Base-by-base conservation (phyloP, 306 rosid genomes). In the Cucurbita argyrosperma region DNA sequence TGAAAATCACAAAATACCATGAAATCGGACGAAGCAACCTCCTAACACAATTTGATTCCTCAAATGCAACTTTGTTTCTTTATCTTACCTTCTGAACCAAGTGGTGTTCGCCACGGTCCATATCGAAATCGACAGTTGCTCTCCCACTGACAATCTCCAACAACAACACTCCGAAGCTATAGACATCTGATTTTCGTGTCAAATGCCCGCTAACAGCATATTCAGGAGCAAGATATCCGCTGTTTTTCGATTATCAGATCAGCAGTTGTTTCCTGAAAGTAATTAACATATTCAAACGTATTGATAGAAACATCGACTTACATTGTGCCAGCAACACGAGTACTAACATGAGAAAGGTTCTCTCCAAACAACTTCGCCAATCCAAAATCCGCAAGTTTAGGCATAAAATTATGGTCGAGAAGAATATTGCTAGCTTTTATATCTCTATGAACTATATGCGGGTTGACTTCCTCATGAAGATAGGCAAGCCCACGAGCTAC, bases 221-320 rank as follows among this genome's bases (percentile, higher is more conserved):
- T 46, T 94, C 99, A 1, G 99, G 99, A 78, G 99, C 99, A 56
- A 94, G 84, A 83, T 91, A 94, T 26, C 99, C 99, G 77, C 97
- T 93, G 57, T 68, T 68, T 68, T 82, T 46, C 47, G 59, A 63
- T 74, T 76, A 56, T 14, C 15, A 76, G 78, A 19, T 66, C 40
- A 86, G 84, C 78, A 83, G 15, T 21, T 23, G 70, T 72, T 66
- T 73, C 16, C 53, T 60, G 21, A 45, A 49, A 68, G 57, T 13
- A 77, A 26, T 57, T 43, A 73, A 74, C 0, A 11, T 67, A 18
- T 47, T 26, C 54, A 83, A 56, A 74, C 19, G 55, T 11, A 55
- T 35, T 12, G 67, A 15, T 9, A 68, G 59, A 46, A 83, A 63
- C 8, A 30, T 1, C 52, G 56, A 86, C 97, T 88, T 74, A 94